These are phyloP conservation scores for Beta lomatogona DNA, from an alignment of 179 eudicot species.

Conservation along the genomic window DNA sequence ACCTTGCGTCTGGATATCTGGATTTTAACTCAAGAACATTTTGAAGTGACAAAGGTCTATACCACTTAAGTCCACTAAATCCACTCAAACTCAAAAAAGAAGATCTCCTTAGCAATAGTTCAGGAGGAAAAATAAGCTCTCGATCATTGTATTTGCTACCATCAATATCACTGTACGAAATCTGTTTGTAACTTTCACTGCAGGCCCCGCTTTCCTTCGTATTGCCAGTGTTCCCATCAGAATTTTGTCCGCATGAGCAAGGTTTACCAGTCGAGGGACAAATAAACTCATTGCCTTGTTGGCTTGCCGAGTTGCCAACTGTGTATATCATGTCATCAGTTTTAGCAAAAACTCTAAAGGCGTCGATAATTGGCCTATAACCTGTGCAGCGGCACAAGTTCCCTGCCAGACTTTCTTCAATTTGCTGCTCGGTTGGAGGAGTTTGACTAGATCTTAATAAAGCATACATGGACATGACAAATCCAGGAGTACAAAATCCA, in stretches of 20 bases:
- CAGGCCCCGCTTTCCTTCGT: conserved; percentile 24
- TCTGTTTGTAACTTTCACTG: conserved; percentile 39
- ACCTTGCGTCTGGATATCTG: conserved; percentile 73
- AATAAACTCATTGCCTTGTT: conserved; percentile 52
- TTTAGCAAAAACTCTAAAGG: conserved; percentile 94
- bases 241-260: conserved; percentile 71
- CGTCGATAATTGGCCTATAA: conserved; percentile 91
- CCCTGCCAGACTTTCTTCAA: conserved; percentile 97
- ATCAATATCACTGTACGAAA: conserved; percentile 71
- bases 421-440: conserved; percentile 83
- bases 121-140: conserved; percentile 96
- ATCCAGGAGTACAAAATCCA: conserved; percentile 99
- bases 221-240: conserved; percentile 33
- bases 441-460: conserved; percentile 72
- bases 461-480: conserved; percentile 98
- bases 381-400: conserved; percentile 99
- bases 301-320: conserved; percentile 34
- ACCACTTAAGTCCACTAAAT: conserved; percentile 80
- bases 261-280: conserved; percentile 98
- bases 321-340: conserved; percentile 72
- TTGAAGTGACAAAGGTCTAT: conserved; percentile 69
- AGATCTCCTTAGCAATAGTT: conserved; percentile 59
- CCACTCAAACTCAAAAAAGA: conserved; percentile 67
- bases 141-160: conserved; percentile 74
- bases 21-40: conserved; percentile 82